Conservation (phyloP, 768 basidiomycete genomes). For the Suillus subaureus region DNA sequence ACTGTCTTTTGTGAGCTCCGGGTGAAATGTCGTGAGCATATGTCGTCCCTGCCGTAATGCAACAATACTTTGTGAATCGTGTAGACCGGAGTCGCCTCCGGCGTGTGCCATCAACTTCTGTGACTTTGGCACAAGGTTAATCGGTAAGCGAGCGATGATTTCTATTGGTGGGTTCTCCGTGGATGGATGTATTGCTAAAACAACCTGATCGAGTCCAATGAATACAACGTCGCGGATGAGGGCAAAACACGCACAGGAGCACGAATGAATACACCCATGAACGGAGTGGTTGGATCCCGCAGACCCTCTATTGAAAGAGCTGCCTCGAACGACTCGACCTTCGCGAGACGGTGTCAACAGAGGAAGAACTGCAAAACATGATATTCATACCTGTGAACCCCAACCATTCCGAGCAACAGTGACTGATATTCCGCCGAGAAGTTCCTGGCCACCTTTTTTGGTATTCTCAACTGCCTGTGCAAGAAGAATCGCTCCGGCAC, state of each 20-base stretch:
- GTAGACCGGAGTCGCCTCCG: slow-evolving; percentile 46
- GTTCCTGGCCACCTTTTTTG: slow-evolving; percentile 87
- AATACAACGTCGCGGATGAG: background rate
- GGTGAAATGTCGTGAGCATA: slow-evolving; percentile 91
- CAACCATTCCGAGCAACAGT: slow-evolving; percentile 88
- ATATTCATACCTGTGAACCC: slow-evolving; percentile 77
- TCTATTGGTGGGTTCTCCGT: slow-evolving; percentile 60
- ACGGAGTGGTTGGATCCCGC: slow-evolving; percentile 58
- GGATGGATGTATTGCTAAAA: slow-evolving; percentile 51
- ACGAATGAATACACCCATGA: slow-evolving; percentile 90
- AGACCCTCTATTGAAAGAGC: slow-evolving; percentile 67
- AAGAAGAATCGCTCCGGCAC: slow-evolving; percentile 92
- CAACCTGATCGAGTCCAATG: slow-evolving; percentile 50
- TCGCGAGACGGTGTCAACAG: slow-evolving; percentile 7
- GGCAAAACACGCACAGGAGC: slow-evolving; percentile 65
- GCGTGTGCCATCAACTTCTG: slow-evolving; percentile 40
- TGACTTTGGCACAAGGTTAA: slow-evolving; percentile 46
- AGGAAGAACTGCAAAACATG: background rate
- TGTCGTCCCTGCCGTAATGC: slow-evolving; percentile 84
- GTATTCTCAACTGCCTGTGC: slow-evolving; percentile 72
- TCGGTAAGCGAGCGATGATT: slow-evolving; percentile 70
- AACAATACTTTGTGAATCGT: slow-evolving; percentile 71
- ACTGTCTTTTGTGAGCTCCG: slow-evolving; percentile 84
- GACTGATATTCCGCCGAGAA: slow-evolving; percentile 79
- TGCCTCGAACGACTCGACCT: slow-evolving; percentile 93